Base-by-base conservation (phyloP, 495 filamentous ascomycete species). In the Durotheca rogersii region DNA sequence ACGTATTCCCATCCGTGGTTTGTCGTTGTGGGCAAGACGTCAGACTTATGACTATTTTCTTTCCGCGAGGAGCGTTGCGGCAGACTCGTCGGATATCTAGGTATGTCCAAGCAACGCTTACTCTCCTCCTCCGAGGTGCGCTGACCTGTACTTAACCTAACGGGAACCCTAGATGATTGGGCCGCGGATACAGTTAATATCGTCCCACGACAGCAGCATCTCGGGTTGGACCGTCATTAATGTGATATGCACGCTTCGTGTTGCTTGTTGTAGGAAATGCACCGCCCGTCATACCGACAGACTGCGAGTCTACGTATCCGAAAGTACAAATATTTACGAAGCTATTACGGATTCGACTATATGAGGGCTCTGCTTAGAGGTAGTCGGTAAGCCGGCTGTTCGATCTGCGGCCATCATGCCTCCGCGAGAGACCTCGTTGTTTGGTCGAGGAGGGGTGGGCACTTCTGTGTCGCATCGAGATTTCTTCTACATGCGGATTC, bases 181-280 rank as follows among this genome's bases (percentile, higher is more conserved):
- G 18, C 43, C 17, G 32, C 29, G 29, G 34, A 30, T 31, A 30
- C 20, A 42, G 19, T 20, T 43, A 5, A 16, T 11, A 31, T 9
- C 20, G n/a, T 32, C 27, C 7, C 27, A 33, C 29, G 29, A 20
- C 41, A 20, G 10, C 33, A 17, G 19, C 20, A 18, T 20, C n/a
- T 41, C 15, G 36, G 38, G 16, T 23, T 52, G 33, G 29, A 39
- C 16, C 21, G 6, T 5, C 10, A 39, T 43, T 12, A 17, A 58
- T 42, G 29, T 35, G 33, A 7, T 14, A 48, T 58, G 54, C 43
- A 58, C 48, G 25, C 21, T 16, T 37, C 27, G 47, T 41, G 27
- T 25, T 27, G 33, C 30, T 25, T 27, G 33, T 23, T n/a, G 20
- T 15, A 4, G 32, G 33, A 36, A 25, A 48, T 30, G 14, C 39